phyloP scores from a whole-genome alignment of 2,329 filamentous ascomycete species.

The Dichotomopilus funicola region DNA sequence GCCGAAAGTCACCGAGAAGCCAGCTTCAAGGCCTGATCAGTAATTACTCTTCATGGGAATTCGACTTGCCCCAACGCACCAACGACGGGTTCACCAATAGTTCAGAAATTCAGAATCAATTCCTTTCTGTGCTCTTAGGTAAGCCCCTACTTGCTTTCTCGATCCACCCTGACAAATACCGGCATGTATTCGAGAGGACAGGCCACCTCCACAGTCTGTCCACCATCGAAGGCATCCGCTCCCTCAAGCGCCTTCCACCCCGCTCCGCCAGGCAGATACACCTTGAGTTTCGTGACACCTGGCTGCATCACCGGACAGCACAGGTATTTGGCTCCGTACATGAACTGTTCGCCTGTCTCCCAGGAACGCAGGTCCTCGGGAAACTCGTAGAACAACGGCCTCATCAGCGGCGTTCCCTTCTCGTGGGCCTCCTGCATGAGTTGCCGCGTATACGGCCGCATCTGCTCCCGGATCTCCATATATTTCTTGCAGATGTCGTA shows the following conservation, averaged over 20 bases:
- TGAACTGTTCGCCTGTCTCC: conserved; percentile 7
- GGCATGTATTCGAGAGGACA: conserved; percentile 9
- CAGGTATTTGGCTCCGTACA: conserved; percentile 7
- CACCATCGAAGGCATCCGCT: not conserved
- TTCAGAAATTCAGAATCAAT: no score
- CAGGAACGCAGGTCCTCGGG: conserved; percentile 1
- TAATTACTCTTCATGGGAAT: no score
- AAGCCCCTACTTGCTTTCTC: not conserved
- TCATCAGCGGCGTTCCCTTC: conserved; percentile 4
- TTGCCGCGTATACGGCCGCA: not conserved
- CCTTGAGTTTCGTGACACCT: not conserved
- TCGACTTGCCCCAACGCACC: no score
- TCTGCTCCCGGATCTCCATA: not conserved
- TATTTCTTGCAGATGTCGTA: conserved; percentile 8
- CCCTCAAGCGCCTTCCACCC: conserved; percentile 3
- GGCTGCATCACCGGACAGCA: conserved; percentile 4
- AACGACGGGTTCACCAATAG: no score
- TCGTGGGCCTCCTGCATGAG: conserved; percentile 7
- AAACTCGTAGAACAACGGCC: conserved; percentile 8
- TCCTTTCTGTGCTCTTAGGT: no score
- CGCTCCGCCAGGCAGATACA: conserved; percentile 1
- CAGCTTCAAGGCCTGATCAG: no score
- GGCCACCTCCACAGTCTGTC: not conserved
- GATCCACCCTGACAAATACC: not conserved
- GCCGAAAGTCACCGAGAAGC: no score